Percentiles rank a stretch among this genome's conserved stretches.
phyloP scores from a whole-genome alignment of 306 rosid species.

The Lathyrus sativus region DNA sequence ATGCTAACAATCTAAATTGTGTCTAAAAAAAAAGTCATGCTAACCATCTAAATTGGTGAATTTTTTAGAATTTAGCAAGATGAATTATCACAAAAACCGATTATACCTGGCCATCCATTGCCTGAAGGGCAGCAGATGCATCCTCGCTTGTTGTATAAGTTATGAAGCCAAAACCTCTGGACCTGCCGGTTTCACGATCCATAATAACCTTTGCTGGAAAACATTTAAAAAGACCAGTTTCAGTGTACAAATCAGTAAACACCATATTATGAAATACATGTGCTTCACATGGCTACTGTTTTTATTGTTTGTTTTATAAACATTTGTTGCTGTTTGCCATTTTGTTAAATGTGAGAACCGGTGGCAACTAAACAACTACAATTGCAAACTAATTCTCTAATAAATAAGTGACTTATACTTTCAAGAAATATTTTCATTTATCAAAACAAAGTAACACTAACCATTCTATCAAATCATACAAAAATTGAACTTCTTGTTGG shows the following conservation, averaged over 20 bases:
- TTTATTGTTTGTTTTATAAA: conserved; percentile 17
- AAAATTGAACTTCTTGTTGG: neutral
- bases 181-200: conserved; percentile 54
- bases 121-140: conserved; percentile 57
- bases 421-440: conserved; percentile 3
- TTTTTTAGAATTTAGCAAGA: conserved; percentile 19
- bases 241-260: neutral
- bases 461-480: conserved; percentile 13
- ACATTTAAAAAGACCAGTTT: conserved; percentile 13
- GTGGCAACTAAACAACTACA: conserved; percentile 14
- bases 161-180: conserved; percentile 58
- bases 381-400: conserved; percentile 20
- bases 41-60: conserved; percentile 4
- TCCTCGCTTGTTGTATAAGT: conserved; percentile 51
- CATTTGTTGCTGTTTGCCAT: neutral
- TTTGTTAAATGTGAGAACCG: neutral
- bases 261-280: conserved; percentile 23
- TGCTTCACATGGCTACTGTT: conserved; percentile 8
- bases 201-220: conserved; percentile 47
- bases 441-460: neutral
- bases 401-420: neutral
- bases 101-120: conserved; percentile 55
- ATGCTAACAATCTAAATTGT: conserved; percentile 9
- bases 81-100: conserved; percentile 4
- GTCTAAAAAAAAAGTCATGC: too few relatives aligned